These are phyloP conservation scores for Anisogramma anomala DNA, from an alignment of 2,329 filamentous ascomycete species.

Conservation along the genomic window DNA sequence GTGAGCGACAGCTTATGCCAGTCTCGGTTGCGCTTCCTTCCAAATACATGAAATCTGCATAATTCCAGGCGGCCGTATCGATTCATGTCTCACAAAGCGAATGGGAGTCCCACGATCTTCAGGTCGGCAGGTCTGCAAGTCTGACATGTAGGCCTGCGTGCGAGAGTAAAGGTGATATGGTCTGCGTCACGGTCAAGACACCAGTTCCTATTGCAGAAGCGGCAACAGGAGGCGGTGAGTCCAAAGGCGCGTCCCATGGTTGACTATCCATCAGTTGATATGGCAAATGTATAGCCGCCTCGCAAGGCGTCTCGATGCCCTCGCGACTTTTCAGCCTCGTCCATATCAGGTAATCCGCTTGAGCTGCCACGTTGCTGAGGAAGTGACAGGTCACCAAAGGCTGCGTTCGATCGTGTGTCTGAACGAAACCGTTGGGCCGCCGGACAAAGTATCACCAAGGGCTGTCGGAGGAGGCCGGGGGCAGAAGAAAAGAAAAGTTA, in stretches of 20 bases:
- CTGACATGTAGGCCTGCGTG: constrained; percentile 6
- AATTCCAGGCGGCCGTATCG: neutral
- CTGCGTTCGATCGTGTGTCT: neutral
- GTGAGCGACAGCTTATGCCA: no score
- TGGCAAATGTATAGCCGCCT: neutral
- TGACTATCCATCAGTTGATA: neutral
- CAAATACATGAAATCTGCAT: no score
- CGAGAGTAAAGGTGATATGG: neutral
- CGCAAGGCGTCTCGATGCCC: neutral
- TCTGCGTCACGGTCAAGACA: constrained; percentile 13
- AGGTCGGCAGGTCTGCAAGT: no score
- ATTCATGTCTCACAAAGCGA: constrained; percentile 3
- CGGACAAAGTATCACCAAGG: no score
- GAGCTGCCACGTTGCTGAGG: constrained; percentile 4
- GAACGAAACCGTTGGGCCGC: neutral
- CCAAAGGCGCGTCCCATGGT: no score
- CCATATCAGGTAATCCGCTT: constrained; percentile 9
- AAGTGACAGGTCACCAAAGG: neutral
- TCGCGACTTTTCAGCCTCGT: constrained; percentile 10
- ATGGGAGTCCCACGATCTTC: constrained; percentile 4
- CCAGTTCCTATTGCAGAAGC: constrained; percentile 1
- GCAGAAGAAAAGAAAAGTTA: neutral
- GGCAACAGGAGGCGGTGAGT: constrained; percentile 12
- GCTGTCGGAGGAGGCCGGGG: no score
- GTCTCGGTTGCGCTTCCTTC: no score